phyloP scores from a whole-genome alignment of 2,329 filamentous ascomycete genomes.

The Raffaelea arxii region DNA sequence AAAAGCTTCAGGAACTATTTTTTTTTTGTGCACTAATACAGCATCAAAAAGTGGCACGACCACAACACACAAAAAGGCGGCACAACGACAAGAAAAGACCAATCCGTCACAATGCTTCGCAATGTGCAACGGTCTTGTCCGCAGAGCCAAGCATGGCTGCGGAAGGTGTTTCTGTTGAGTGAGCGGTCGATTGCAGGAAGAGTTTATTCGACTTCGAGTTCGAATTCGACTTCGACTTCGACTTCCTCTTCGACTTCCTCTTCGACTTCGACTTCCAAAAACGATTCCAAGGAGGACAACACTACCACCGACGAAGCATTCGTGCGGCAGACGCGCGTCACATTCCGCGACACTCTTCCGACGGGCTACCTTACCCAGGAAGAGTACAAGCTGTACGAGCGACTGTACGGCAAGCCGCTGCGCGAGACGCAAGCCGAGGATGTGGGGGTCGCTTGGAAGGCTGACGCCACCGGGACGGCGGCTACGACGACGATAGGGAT shows the following conservation, averaged over 20 bases:
- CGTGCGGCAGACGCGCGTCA: conserved; percentile 62
- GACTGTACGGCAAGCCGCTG: conserved; percentile 70
- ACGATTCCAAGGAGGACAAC: background rate
- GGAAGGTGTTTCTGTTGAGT: conserved; percentile 7
- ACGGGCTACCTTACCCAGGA: conserved; percentile 57
- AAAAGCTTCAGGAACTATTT: background rate
- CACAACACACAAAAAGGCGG: too few relatives aligned
- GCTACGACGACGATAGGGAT: too few relatives aligned
- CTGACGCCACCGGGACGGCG: too few relatives aligned
- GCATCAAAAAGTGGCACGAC: background rate
- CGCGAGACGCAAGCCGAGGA: conserved; percentile 51
- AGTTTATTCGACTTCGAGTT: too few relatives aligned
- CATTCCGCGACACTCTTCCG: conserved; percentile 69
- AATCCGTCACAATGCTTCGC: background rate
- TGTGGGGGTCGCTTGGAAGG: conserved; percentile 32
- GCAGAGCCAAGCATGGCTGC: conserved; percentile 13
- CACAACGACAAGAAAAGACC: too few relatives aligned
- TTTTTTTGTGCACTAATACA: background rate
- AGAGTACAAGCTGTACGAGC: conserved; percentile 67
- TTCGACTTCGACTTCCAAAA: background rate
- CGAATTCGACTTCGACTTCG: too few relatives aligned
- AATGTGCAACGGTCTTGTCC: conserved; percentile 12
- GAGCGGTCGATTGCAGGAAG: too few relatives aligned
- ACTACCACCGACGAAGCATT: conserved; percentile 38
- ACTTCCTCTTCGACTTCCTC: too few relatives aligned